Conservation (phyloP, 805 yeast species). For the Saturnispora mendoncae region DNA sequence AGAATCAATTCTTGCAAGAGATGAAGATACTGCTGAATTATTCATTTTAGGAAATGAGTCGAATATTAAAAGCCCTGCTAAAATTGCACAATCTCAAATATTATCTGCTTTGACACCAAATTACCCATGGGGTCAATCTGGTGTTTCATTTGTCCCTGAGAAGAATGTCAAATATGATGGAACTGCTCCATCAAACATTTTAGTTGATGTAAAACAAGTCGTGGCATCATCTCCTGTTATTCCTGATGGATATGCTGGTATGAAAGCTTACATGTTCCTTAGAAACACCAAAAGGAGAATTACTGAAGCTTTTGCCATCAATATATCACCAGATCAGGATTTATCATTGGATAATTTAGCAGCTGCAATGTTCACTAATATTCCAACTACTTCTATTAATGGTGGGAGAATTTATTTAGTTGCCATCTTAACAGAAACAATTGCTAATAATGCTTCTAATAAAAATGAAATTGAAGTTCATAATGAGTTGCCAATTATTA, state of each 20-base stretch:
- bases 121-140: conserved; percentile 44
- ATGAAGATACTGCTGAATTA: conserved; percentile 48
- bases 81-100: conserved; percentile 58
- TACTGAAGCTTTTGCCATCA: conserved; percentile 73
- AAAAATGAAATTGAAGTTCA: conserved; percentile 4
- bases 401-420: conserved; percentile 64
- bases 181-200: conserved; percentile 53
- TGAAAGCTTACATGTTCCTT: conserved; percentile 65
- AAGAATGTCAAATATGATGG: conserved; percentile 39
- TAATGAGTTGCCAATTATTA: conserved; percentile 29
- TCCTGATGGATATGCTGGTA: conserved; percentile 61
- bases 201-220: conserved; percentile 71
- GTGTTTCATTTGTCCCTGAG: conserved; percentile 34
- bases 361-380: conserved; percentile 70
- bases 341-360: conserved; percentile 58
- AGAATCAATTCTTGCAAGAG: conserved; percentile 60
- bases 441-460: conserved; percentile 19
- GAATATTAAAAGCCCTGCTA: conserved; percentile 37
- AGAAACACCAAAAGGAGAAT: conserved; percentile 54
- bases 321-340: conserved; percentile 49
- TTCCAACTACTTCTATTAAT: conserved; percentile 55
- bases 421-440: conserved; percentile 64
- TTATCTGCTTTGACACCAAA: conserved; percentile 64
- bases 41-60: conserved; percentile 25
- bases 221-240: conserved; percentile 46